Evolutionary conservation across 305 asterid genomes (phyloP).

Genomic region (Vinca major): DNA sequence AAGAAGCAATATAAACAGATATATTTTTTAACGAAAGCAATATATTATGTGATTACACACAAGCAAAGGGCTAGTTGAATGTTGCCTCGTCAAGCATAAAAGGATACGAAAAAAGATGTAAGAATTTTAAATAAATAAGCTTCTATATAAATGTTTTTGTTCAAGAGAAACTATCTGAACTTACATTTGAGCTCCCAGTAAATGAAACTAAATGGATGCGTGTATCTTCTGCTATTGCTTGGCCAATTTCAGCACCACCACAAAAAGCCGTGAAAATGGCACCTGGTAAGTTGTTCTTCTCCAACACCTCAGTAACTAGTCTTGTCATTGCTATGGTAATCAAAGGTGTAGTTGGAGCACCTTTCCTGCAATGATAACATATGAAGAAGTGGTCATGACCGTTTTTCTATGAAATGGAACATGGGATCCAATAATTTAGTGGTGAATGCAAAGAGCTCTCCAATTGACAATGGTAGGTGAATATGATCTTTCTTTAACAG

Average conservation of each 20-base stretch:
- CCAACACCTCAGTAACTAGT: constrained; percentile 72
- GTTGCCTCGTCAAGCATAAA: neutral
- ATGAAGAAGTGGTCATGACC: neutral
- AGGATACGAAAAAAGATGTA: neutral
- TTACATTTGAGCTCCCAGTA: constrained; percentile 94
- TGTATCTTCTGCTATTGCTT: constrained; percentile 81
- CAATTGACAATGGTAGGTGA: neutral
- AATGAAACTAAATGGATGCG: constrained; percentile 88
- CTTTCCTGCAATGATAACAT: constrained; percentile 32
- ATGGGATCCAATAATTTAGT: neutral
- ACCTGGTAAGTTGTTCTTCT: constrained; percentile 85
- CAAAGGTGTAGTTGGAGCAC: constrained; percentile 95
- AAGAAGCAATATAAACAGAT: neutral
- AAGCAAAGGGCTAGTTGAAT: neutral
- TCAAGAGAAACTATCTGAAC: neutral
- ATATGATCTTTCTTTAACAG: neutral
- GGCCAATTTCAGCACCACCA: constrained; percentile 90
- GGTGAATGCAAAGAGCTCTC: neutral
- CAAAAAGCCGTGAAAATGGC: constrained; percentile 88
- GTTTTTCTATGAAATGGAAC: neutral
- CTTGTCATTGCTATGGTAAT: constrained; percentile 80
- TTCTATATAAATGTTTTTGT: neutral
- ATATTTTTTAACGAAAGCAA: neutral
- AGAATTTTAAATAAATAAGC: neutral
- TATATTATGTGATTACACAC: neutral